Base-by-base conservation (phyloP, 2,329 filamentous ascomycete genomes). In the Penicillium digitatum region DNA sequence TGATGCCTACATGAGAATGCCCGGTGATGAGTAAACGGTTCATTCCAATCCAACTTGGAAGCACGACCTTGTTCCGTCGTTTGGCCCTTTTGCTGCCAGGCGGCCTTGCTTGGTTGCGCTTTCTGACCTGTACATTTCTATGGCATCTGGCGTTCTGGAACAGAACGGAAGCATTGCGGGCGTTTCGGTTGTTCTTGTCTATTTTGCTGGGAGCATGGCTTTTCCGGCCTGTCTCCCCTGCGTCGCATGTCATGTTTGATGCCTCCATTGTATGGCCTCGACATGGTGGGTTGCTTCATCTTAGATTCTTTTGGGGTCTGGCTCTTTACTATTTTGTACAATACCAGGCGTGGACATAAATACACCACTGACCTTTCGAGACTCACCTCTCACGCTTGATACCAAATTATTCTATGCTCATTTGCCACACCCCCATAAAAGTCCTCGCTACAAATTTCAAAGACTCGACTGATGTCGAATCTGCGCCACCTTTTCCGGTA, bases 1-100 rank as follows among this genome's bases (percentile, higher is more conserved):
- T 71, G 93, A 97, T 80, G 85, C 85, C 34, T 96, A 90, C 72
- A 90, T 96, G 90, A 78, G 89, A 66, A 87, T 87, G 80, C 88
- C 88, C 11, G 69, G 69, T 55, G 62, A 84, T 34, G 62, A 64
- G 24, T 62, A 58, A 47, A 45, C 11, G 34, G 20, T 50, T 4
- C 18, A 22, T 56, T 31, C 34, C 10, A 20, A 24, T 39, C 27
- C 26, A 18, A 42, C 20, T 35, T 40, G 22, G 44, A 35, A n/a
- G 27, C 31, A 31, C 9, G 6, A 16, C 7, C 14, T 31, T 11
- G 24, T 32, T 27, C 10, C 10, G 26, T 52, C 22, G 20, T 16
- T 20, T 22, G 35, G 31, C 31, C 11, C 20, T 37, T 42, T 22
- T 18, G n/a, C 26, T 22, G 37, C 35, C 10, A 16, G 26, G 16